A percentile compares a stretch with the other conserved stretches of the same genome.
These are phyloP conservation scores for Setaria viridis DNA, from an alignment of 202 grass and related monocot genomes.

Conservation along the genomic window DNA sequence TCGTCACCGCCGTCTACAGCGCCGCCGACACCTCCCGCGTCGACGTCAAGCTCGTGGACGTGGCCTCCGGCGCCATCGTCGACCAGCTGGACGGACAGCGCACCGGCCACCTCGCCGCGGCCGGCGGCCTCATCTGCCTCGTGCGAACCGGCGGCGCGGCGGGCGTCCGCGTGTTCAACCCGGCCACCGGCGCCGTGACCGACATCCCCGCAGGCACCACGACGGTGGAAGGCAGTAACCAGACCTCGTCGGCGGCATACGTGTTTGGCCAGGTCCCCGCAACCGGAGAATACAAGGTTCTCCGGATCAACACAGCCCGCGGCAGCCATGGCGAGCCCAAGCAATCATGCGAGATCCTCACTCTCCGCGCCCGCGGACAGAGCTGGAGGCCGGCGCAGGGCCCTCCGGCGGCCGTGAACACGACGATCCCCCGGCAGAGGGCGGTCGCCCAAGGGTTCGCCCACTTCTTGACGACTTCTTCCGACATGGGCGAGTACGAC, in stretches of 20 bases:
- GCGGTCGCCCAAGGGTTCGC: background rate
- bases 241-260: background rate
- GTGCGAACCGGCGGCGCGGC: background rate
- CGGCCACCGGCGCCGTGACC: background rate
- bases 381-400: background rate
- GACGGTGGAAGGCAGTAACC: background rate
- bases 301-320: background rate
- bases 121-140: background rate
- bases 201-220: background rate
- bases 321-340: background rate
- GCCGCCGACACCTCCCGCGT: background rate
- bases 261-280: background rate
- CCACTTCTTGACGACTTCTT: background rate
- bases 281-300: background rate
- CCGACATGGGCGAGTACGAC: fast-evolving
- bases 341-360: background rate
- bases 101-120: background rate
- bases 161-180: background rate
- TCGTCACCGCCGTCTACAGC: background rate
- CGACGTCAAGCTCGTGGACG: background rate
- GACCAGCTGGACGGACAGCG: background rate
- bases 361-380: background rate
- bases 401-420: background rate
- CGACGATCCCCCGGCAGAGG: background rate
- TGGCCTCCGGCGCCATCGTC: background rate